Conservation (phyloP, 176 grass and related monocot species). For the Pontederia paniculata region DNA sequence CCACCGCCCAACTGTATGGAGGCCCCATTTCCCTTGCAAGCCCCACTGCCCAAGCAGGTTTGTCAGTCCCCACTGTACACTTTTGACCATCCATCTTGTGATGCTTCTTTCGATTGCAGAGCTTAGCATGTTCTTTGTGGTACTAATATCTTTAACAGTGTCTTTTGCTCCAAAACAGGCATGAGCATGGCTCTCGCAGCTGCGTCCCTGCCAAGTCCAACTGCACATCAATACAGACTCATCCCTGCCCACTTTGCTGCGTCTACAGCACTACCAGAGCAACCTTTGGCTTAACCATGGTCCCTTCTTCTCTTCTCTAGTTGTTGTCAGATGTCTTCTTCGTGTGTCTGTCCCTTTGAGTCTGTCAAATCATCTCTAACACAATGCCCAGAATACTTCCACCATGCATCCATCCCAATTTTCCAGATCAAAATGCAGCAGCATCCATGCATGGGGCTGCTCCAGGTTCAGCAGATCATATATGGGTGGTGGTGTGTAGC, state of each 20-base stretch:
- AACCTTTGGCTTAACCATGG: slow-evolving; percentile 20
- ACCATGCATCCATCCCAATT: no score
- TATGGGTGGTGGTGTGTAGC: no score
- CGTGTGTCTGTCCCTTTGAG: no score
- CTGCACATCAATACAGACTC: slow-evolving; percentile 16
- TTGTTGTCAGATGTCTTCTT: no score
- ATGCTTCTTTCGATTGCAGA: background rate
- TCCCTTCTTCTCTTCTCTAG: background rate
- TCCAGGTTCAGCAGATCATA: no score
- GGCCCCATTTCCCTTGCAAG: background rate
- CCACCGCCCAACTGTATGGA: slow-evolving; percentile 1
- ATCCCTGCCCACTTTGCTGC: slow-evolving; percentile 11
- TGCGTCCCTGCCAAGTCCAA: slow-evolving; percentile 15
- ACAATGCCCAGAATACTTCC: no score
- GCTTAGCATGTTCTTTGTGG: background rate
- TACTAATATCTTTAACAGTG: slow-evolving; percentile 3
- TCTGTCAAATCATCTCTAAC: no score
- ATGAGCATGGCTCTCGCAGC: slow-evolving; percentile 12
- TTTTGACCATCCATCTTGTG: background rate
- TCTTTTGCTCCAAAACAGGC: slow-evolving; percentile 12
- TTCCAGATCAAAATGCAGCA: no score
- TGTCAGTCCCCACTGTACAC: background rate
- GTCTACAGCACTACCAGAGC: background rate
- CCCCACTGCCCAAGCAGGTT: slow-evolving; percentile 5
- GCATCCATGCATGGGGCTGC: no score